These are phyloP conservation scores for Fistulifera pelliculosa DNA, from an alignment of 108 stramenopile genomes.

Conservation along the genomic window DNA sequence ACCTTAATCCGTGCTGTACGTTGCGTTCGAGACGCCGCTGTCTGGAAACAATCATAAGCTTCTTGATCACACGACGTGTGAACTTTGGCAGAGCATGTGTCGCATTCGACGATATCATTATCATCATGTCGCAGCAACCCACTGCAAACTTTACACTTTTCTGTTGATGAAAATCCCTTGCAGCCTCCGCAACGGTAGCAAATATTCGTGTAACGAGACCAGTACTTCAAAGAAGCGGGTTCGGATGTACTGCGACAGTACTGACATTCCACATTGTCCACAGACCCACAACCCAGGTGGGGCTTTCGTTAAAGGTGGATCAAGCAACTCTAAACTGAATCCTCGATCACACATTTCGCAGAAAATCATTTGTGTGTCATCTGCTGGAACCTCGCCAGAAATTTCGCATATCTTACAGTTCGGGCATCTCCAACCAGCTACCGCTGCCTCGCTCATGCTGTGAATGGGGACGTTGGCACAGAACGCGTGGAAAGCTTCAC, in stretches of 20 bases:
- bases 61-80: conserved; percentile 3
- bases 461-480: conserved; percentile 69
- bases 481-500: conserved; percentile 80
- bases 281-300: conserved; percentile 67
- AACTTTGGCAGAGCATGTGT: conserved; percentile 17
- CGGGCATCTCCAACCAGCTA: conserved; percentile 76
- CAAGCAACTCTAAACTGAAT: conserved; percentile 58
- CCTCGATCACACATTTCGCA: conserved; percentile 87
- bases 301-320: conserved; percentile 48
- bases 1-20: no score
- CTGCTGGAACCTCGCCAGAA: conserved; percentile 46
- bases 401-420: conserved; percentile 90
- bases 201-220: conserved; percentile 47
- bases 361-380: conserved; percentile 62
- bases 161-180: conserved; percentile 27
- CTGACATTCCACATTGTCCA: conserved; percentile 59
- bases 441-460: conserved; percentile 49
- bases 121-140: conserved; percentile 37
- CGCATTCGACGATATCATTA: conserved; percentile 33
- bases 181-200: conserved; percentile 66
- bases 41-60: not conserved
- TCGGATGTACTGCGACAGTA: conserved; percentile 30
- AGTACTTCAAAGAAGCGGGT: conserved; percentile 30
- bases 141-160: conserved; percentile 35
- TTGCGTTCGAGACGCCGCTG: not conserved